Evolutionary conservation across 2,329 filamentous ascomycete species (phyloP).

Genomic region (Emmonsiellopsis sp.): DNA sequence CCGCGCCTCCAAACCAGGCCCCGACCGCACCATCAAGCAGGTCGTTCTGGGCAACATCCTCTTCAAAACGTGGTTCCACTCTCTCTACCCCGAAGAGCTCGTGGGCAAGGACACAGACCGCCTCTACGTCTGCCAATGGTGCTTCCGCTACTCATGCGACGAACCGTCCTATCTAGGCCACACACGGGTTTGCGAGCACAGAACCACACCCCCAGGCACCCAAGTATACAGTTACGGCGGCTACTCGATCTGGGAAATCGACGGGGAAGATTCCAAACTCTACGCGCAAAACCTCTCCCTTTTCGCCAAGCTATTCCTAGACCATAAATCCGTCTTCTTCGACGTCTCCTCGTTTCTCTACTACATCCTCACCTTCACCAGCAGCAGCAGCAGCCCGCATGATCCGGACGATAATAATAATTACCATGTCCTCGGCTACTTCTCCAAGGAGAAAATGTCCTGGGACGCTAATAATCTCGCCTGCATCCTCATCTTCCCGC

Average conservation of each 20-base stretch:
- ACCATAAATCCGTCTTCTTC: conserved; percentile 98
- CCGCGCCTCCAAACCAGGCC: conserved; percentile 20
- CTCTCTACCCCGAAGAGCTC: conserved; percentile 72
- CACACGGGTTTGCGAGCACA: conserved; percentile 45
- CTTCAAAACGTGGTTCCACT: conserved; percentile 88
- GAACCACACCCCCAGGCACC: conserved; percentile 52
- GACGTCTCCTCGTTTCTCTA: conserved; percentile 92
- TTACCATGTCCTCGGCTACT: conserved; percentile 78
- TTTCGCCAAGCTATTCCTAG: conserved; percentile 93
- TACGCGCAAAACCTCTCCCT: conserved; percentile 94
- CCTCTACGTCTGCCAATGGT: conserved; percentile 82
- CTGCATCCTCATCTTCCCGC: conserved; percentile 91
- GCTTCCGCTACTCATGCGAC: conserved; percentile 75
- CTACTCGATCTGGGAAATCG: conserved; percentile 85
- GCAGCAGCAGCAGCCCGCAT: no score
- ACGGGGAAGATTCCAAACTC: conserved; percentile 78
- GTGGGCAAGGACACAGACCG: conserved; percentile 43
- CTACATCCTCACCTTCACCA: conserved; percentile 75
- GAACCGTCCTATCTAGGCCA: conserved; percentile 28
- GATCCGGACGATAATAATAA: conserved; percentile 29
- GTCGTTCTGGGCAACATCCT: conserved; percentile 76
- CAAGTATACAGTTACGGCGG: conserved; percentile 71
- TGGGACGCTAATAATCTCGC: conserved; percentile 98
- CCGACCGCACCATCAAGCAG: conserved; percentile 72
- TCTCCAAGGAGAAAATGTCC: conserved; percentile 96